Evolutionary conservation across 2,329 filamentous ascomycete species (phyloP).

Genomic region (Fusarium camptoceras): DNA sequence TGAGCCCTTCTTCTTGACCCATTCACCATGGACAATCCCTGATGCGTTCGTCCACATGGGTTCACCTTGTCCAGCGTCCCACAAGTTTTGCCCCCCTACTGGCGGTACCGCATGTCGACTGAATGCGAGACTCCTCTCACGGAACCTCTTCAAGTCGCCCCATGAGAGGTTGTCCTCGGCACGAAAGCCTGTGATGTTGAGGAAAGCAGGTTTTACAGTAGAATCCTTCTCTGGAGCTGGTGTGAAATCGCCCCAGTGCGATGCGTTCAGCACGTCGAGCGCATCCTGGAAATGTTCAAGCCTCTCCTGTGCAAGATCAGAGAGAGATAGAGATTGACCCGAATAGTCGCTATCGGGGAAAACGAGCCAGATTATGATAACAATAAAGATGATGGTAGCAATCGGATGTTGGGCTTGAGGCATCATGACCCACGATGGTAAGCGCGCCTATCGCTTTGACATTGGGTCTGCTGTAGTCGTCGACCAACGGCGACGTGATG

Average conservation of each 20-base stretch:
- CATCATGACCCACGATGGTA: slow-evolving; percentile 54
- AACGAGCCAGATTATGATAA: slow-evolving; percentile 56
- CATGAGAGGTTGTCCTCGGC: slow-evolving; percentile 81
- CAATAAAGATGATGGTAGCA: slow-evolving; percentile 46
- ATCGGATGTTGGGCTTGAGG: slow-evolving; percentile 58
- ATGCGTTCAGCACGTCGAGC: slow-evolving; percentile 65
- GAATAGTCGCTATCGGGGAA: slow-evolving; percentile 54
- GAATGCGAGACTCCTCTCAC: slow-evolving; percentile 71
- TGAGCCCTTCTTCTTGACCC: slow-evolving; percentile 70
- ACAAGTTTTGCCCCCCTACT: slow-evolving; percentile 56
- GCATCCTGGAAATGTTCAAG: slow-evolving; percentile 64
- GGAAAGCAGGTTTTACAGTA: slow-evolving; percentile 58
- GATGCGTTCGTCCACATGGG: slow-evolving; percentile 82
- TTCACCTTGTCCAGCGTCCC: slow-evolving; percentile 54
- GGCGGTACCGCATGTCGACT: slow-evolving; percentile 64
- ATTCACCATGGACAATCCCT: slow-evolving; percentile 80
- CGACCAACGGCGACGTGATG: slow-evolving; percentile 19
- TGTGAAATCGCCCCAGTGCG: slow-evolving; percentile 70
- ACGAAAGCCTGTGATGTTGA: slow-evolving; percentile 83
- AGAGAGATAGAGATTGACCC: slow-evolving; percentile 49
- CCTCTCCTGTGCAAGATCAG: slow-evolving; percentile 57
- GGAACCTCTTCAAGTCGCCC: slow-evolving; percentile 76
- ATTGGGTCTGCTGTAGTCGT: slow-evolving; percentile 32
- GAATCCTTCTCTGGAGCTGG: slow-evolving; percentile 52
- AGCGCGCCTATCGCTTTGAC: slow-evolving; percentile 39